Conservation (phyloP, 2,329 filamentous ascomycete genomes). For the Teratosphaeriaceae sp. region DNA sequence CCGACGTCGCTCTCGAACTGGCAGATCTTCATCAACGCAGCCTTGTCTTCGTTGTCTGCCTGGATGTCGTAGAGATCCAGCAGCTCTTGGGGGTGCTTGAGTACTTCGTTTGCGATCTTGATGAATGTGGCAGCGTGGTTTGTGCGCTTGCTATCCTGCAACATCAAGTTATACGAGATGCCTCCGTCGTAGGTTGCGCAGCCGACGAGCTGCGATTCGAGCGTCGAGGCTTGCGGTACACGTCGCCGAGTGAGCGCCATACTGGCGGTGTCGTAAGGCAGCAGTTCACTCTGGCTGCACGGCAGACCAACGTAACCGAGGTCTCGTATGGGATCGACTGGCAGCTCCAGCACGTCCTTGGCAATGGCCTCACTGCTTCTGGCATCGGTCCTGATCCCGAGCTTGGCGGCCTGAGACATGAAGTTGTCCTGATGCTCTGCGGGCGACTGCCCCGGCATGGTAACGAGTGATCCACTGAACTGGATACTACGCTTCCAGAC, state of each 20-base stretch:
- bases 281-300: no score
- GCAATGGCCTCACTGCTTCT: no score
- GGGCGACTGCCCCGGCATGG: background rate
- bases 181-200: background rate
- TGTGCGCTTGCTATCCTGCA: background rate
- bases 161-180: background rate
- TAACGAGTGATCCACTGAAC: background rate
- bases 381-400: background rate
- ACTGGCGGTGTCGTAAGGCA: background rate
- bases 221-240: background rate
- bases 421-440: no score
- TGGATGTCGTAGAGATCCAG: conserved; percentile 2
- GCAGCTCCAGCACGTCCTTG: no score
- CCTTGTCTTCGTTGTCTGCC: background rate
- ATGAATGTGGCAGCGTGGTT: background rate
- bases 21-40: background rate
- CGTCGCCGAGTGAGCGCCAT: background rate
- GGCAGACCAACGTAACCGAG: background rate
- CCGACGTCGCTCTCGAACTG: conserved; percentile 1
- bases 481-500: background rate
- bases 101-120: background rate
- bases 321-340: background rate
- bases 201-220: background rate
- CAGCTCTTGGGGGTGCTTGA: background rate
- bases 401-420: no score